Conservation (phyloP, 331 rosid genomes). For the Cydonia oblonga region DNA sequence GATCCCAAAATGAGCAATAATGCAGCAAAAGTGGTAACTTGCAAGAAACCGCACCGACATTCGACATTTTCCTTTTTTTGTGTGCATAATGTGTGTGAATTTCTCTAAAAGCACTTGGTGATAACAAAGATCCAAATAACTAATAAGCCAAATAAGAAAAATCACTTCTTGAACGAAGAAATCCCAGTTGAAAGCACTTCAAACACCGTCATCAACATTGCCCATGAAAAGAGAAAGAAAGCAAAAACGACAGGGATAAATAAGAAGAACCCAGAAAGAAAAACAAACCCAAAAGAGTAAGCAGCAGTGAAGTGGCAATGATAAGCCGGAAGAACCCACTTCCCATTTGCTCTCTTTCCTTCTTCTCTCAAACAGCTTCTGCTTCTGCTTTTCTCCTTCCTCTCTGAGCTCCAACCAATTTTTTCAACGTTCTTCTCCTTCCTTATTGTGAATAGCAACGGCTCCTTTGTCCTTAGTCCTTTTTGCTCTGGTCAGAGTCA, state of each 20-base stretch:
- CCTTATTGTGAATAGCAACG: constrained; percentile 22
- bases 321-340: constrained; percentile 30
- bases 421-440: constrained; percentile 7
- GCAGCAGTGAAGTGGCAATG: constrained; percentile 30
- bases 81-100: neutral
- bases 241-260: neutral
- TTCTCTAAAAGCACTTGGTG: neutral
- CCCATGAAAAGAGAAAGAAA: neutral
- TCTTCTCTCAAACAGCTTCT: neutral
- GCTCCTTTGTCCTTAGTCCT: neutral
- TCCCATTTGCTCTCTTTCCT: constrained; percentile 15
- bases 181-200: neutral
- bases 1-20: neutral
- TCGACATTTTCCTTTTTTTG: neutral
- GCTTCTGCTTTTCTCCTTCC: neutral
- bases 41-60: too few species aligned
- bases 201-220: neutral
- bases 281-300: constrained; percentile 57
- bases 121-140: neutral
- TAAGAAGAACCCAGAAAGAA: constrained; percentile 12
- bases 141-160: neutral
- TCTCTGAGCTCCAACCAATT: constrained; percentile 2
- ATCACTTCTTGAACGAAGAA: neutral
- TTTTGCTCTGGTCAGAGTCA: too few species aligned
- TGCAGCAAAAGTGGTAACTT: too few species aligned